Evolutionary conservation across 257 asterid species (phyloP).

Genomic region (Scutellaria galericulata): DNA sequence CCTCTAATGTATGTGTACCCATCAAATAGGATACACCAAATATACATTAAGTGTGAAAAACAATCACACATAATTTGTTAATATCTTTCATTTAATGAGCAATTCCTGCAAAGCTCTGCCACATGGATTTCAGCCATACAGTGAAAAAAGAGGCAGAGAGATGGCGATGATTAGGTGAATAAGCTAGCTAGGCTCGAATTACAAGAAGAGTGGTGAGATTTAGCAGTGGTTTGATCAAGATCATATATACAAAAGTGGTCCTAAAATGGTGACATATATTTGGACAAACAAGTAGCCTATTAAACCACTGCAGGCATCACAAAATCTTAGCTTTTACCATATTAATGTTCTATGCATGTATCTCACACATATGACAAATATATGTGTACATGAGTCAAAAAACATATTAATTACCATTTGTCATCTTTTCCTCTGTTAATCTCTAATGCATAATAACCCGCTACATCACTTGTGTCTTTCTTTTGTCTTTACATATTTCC

Average conservation of each 20-base stretch:
- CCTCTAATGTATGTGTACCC: too few species aligned
- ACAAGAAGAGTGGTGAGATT: too few species aligned
- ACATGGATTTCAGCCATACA: background rate
- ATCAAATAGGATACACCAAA: too few species aligned
- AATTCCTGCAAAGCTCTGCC: background rate
- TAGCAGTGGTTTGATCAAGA: conserved; percentile 15
- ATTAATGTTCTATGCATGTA: conserved; percentile 3
- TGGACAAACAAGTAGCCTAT: conserved; percentile 40
- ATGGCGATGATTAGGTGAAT: background rate
- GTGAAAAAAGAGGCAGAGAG: background rate
- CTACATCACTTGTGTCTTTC: conserved; percentile 10
- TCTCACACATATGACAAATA: conserved; percentile 32
- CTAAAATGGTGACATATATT: conserved; percentile 42
- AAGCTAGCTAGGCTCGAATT: too few species aligned
- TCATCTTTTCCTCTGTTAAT: conserved; percentile 24
- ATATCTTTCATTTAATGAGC: too few species aligned
- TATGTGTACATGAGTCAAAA: conserved; percentile 18
- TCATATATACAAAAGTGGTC: conserved; percentile 46
- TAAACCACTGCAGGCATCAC: conserved; percentile 39
- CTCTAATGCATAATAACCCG: background rate
- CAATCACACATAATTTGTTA: too few species aligned
- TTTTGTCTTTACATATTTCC: background rate
- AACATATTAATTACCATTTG: conserved; percentile 30
- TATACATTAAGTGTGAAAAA: too few species aligned
- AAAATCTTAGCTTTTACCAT: conserved; percentile 39